Percentiles rank a stretch among this genome's conserved stretches.
Evolutionary conservation across 2,329 filamentous ascomycete genomes (phyloP).

Genomic region (Hymenoscyphus linearis): DNA sequence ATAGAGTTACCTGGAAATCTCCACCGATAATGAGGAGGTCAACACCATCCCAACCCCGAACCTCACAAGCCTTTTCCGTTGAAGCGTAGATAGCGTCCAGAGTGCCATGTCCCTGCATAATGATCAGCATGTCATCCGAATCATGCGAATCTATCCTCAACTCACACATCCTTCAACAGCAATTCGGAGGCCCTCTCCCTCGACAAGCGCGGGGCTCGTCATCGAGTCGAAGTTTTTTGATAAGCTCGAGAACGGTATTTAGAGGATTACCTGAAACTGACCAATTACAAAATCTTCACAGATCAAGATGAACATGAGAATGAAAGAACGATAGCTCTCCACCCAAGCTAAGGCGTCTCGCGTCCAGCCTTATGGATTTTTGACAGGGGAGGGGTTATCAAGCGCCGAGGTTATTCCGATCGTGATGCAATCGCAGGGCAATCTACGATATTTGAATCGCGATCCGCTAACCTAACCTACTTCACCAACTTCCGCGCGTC

Average conservation of each 20-base stretch:
- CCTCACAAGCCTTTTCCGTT: conserved; percentile 61
- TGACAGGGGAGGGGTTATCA: no score
- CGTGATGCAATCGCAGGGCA: no score
- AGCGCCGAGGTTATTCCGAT: no score
- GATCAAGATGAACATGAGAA: no score
- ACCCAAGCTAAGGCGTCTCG: no score
- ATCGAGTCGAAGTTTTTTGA: background rate
- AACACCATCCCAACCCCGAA: conserved; percentile 72
- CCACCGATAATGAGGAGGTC: conserved; percentile 93
- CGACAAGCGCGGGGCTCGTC: conserved; percentile 17
- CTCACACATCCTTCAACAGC: conserved; percentile 84
- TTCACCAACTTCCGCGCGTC: background rate
- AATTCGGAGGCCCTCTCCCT: conserved; percentile 56
- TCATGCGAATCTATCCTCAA: conserved; percentile 14
- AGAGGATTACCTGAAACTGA: no score
- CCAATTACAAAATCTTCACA: no score
- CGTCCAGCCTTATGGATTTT: no score
- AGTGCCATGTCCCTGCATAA: conserved; percentile 74
- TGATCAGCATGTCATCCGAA: conserved; percentile 1
- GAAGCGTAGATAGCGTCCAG: conserved; percentile 88
- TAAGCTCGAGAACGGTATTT: background rate
- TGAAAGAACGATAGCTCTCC: no score
- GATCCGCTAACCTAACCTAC: no score
- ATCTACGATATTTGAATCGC: no score
- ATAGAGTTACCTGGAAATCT: conserved; percentile 70